Conservation (phyloP, 805 yeast species). For the Cyberlindnera suaveolens region DNA sequence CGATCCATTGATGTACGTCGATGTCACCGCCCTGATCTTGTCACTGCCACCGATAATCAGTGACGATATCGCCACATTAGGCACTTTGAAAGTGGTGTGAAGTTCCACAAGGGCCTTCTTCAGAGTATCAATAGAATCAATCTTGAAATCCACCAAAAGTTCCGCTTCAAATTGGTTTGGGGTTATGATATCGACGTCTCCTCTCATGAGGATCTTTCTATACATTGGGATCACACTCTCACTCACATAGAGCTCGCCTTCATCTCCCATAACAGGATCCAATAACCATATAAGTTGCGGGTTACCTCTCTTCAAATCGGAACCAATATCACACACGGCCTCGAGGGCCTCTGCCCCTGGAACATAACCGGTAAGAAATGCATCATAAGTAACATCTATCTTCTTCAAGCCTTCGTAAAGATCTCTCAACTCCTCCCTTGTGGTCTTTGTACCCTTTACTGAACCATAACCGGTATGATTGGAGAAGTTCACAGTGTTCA, state of each 20-base stretch:
- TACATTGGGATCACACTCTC: conserved; percentile 55
- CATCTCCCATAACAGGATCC: conserved; percentile 83
- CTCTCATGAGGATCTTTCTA: conserved; percentile 35
- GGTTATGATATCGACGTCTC: conserved; percentile 64
- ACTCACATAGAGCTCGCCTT: conserved; percentile 62
- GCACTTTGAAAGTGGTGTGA: conserved; percentile 43
- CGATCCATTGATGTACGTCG: conserved; percentile 7
- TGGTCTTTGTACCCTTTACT: conserved; percentile 40
- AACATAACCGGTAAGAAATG: conserved; percentile 61
- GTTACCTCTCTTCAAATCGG: conserved; percentile 28
- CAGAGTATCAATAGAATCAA: conserved; percentile 35
- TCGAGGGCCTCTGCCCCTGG: conserved; percentile 49
- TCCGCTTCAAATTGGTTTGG: conserved; percentile 92
- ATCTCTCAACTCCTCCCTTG: conserved; percentile 33
- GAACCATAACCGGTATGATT: conserved; percentile 70
- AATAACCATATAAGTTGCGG: conserved; percentile 45
- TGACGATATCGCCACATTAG: conserved; percentile 65
- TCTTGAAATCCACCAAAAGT: conserved; percentile 48
- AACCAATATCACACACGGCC: conserved; percentile 35
- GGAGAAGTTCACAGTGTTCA: conserved; percentile 60
- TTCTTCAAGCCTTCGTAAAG: conserved; percentile 35
- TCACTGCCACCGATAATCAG: conserved; percentile 27
- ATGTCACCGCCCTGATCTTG: conserved; percentile 15
- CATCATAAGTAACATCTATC: conserved; percentile 36
- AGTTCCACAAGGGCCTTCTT: conserved; percentile 40